Evolutionary conservation across 192 early-diverging fungal genomes (phyloP).

Genomic region (Coemansia aciculifera): DNA sequence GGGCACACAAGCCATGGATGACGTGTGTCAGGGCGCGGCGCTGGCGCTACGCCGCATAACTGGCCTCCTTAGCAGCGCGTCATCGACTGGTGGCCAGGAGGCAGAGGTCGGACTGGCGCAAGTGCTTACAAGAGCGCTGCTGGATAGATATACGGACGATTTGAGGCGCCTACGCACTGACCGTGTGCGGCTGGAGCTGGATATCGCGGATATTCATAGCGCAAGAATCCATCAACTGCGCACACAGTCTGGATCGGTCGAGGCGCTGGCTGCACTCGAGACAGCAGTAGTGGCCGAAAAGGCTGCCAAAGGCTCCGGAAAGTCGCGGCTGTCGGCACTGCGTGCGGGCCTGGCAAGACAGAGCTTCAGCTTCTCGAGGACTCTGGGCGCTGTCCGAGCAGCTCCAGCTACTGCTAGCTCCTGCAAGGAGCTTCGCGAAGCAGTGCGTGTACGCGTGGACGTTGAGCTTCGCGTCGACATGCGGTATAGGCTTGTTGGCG

Average conservation of each 20-base stretch:
- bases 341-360: constrained; percentile 31
- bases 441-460: constrained; percentile 35
- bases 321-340: constrained; percentile 18
- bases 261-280: constrained; percentile 26
- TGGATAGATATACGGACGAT: constrained; percentile 32
- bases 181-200: constrained; percentile 30
- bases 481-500: constrained; percentile 34
- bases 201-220: constrained; percentile 20
- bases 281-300: background rate
- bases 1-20: constrained; percentile 33
- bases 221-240: constrained; percentile 36
- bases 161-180: constrained; percentile 34
- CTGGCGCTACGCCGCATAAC: constrained; percentile 33
- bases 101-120: constrained; percentile 20
- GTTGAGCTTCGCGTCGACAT: constrained; percentile 36
- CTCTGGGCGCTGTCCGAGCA: constrained; percentile 20
- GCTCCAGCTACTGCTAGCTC: background rate
- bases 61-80: constrained; percentile 26
- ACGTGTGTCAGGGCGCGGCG: constrained; percentile 32
- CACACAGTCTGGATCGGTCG: constrained; percentile 34
- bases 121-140: constrained; percentile 28
- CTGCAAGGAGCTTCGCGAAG: background rate
- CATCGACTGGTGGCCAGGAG: constrained; percentile 16
- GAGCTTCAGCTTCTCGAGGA: constrained; percentile 24
- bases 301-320: background rate